Conservation (phyloP, 2,329 filamentous ascomycete genomes). For the Talaromyces sp. region DNA sequence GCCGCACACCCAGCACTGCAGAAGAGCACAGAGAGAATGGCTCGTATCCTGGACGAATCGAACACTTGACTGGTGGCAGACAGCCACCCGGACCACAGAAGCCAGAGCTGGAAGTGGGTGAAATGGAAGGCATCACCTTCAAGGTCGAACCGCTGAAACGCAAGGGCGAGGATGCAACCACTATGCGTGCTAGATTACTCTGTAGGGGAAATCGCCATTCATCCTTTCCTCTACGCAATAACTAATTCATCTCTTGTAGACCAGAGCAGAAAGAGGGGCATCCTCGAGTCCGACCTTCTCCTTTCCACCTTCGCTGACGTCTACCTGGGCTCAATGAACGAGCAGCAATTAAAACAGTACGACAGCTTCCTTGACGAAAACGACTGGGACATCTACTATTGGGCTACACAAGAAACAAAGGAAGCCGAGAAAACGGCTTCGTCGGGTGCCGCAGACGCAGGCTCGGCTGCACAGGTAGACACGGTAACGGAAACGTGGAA, state of each 20-base stretch:
- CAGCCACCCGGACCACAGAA: constrained; percentile 51
- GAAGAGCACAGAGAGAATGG: constrained; percentile 56
- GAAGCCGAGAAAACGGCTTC: constrained; percentile 46
- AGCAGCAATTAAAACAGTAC: constrained; percentile 72
- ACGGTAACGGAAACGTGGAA: constrained; percentile 45
- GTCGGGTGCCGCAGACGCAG: constrained; percentile 19
- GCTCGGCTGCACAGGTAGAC: constrained; percentile 27
- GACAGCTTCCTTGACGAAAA: constrained; percentile 96
- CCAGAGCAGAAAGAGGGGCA: constrained; percentile 94
- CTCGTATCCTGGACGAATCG: constrained; percentile 57
- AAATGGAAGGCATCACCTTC: constrained; percentile 82
- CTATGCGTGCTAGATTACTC: constrained; percentile 81
- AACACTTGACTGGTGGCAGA: constrained; percentile 62
- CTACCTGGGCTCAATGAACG: constrained; percentile 70
- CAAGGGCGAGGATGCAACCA: constrained; percentile 75
- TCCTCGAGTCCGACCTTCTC: constrained; percentile 90
- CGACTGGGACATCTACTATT: constrained; percentile 99
- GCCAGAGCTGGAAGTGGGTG: constrained; percentile 72
- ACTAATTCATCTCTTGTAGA: constrained; percentile 51
- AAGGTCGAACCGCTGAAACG: constrained; percentile 85
- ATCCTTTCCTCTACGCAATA: neutral
- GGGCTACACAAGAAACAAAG: constrained; percentile 79
- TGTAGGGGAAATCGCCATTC: constrained; percentile 38
- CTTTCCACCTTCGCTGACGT: constrained; percentile 89
- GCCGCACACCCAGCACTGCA: constrained; percentile 31